Conservation (phyloP, 805 yeast genomes). For the Cyberlindnera samutprakarnensis region DNA sequence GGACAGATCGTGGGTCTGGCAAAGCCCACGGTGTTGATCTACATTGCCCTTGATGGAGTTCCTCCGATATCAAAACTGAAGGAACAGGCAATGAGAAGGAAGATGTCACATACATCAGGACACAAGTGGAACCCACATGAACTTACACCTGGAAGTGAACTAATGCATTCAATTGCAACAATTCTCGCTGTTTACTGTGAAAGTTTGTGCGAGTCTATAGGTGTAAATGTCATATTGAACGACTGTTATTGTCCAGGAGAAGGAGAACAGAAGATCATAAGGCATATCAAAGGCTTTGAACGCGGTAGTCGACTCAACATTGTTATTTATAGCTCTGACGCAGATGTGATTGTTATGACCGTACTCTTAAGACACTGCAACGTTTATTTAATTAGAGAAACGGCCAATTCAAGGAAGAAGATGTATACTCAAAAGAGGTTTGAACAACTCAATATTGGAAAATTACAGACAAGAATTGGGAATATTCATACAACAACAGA, state of each 20-base stretch:
- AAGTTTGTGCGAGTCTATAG: not conserved
- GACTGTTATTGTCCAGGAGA: conserved; percentile 70
- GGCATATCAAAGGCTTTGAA: conserved; percentile 69
- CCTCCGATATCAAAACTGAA: conserved; percentile 97
- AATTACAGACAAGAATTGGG: not conserved
- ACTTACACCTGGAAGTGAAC: conserved; percentile 92
- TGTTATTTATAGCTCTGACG: conserved; percentile 80
- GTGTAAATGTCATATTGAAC: not conserved
- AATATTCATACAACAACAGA: not conserved
- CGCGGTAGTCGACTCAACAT: conserved; percentile 28
- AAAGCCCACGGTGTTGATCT: conserved; percentile 67
- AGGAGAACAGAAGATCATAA: conserved; percentile 96
- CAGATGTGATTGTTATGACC: conserved; percentile 88
- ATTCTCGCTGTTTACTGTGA: not conserved
- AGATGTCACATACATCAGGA: conserved; percentile 72
- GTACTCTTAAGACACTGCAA: conserved; percentile 73
- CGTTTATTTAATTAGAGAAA: conserved; percentile 76
- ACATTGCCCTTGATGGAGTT: conserved; percentile 95
- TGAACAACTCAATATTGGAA: conserved; percentile 54
- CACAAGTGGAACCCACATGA: conserved; percentile 78
- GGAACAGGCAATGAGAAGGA: conserved; percentile 88
- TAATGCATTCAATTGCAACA: conserved; percentile 43
- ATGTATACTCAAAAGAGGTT: conserved; percentile 54
- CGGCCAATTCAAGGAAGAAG: conserved; percentile 36
- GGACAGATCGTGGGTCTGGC: conserved; percentile 75